These are phyloP conservation scores for Backusella parvicylindrica DNA, from an alignment of 192 early-diverging fungal genomes.

Conservation along the genomic window DNA sequence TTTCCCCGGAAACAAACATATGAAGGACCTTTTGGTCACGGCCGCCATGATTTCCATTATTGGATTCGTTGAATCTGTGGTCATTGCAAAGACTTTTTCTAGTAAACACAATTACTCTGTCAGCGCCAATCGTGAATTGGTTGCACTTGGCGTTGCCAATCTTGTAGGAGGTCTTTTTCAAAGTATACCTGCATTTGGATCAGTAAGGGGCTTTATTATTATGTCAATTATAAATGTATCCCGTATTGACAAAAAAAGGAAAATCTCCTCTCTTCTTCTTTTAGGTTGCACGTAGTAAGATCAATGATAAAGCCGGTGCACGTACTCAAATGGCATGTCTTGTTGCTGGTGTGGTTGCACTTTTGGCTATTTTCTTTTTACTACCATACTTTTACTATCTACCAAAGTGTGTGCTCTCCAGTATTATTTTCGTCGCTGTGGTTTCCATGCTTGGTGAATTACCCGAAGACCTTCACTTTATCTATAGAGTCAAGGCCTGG, in stretches of 20 bases:
- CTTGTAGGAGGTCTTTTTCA: conserved; percentile 76
- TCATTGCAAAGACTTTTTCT: conserved; percentile 90
- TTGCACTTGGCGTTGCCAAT: conserved; percentile 91
- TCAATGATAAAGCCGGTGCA: conserved; percentile 93
- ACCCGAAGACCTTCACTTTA: conserved; percentile 74
- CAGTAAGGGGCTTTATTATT: conserved; percentile 9
- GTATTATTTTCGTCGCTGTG: conserved; percentile 84
- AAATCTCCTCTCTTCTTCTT: neutral
- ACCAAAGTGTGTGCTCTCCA: conserved; percentile 43
- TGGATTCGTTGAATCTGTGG: conserved; percentile 97
- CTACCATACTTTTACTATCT: conserved; percentile 56
- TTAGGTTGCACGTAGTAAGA: conserved; percentile 83
- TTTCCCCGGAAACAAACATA: conserved; percentile 48
- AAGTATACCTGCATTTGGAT: conserved; percentile 37
- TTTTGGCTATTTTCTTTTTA: conserved; percentile 77
- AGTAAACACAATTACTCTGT: conserved; percentile 89
- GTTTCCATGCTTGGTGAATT: conserved; percentile 72
- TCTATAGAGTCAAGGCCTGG: conserved; percentile 77
- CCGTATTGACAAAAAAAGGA: neutral
- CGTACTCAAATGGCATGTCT: conserved; percentile 87
- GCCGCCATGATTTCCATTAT: conserved; percentile 91
- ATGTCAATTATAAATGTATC: neutral
- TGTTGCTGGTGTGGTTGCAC: conserved; percentile 71
- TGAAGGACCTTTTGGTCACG: conserved; percentile 74
- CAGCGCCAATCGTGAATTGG: conserved; percentile 93